Conservation (phyloP, 345 rosid genomes). For the Carallia pectinifolia region DNA sequence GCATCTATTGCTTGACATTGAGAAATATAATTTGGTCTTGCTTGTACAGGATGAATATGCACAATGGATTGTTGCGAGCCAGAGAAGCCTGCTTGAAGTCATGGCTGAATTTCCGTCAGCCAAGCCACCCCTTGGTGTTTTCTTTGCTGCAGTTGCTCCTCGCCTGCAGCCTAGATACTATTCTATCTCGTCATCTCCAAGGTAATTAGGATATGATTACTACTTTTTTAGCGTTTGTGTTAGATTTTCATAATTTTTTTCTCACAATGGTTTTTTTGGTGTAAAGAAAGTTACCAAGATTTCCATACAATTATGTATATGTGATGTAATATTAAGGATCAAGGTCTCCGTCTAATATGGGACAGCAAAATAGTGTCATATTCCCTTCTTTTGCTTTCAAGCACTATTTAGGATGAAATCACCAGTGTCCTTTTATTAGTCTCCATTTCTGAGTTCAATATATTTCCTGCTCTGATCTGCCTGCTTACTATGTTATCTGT, state of each 20-base stretch:
- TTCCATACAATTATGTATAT: too few relatives aligned
- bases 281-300: too few relatives aligned
- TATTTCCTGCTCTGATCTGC: not conserved
- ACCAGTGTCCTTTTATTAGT: not conserved
- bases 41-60: slow-evolving; percentile 76
- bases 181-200: slow-evolving; percentile 96
- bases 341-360: too few relatives aligned
- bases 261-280: too few relatives aligned
- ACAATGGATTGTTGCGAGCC: slow-evolving; percentile 80
- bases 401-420: too few relatives aligned
- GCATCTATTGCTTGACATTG: not conserved
- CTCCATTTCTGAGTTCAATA: not conserved
- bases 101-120: slow-evolving; percentile 91
- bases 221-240: too few relatives aligned
- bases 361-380: too few relatives aligned
- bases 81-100: slow-evolving; percentile 94
- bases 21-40: slow-evolving; percentile 1
- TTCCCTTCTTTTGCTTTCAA: too few relatives aligned
- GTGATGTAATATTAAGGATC: too few relatives aligned
- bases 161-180: slow-evolving; percentile 90
- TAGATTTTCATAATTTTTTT: too few relatives aligned
- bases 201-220: slow-evolving; percentile 36
- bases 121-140: slow-evolving; percentile 87
- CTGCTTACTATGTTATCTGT: slow-evolving; percentile 13
- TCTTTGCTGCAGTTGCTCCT: slow-evolving; percentile 89